Conservation (phyloP, 495 filamentous ascomycete species). For the Penicillium egyptiacum region DNA sequence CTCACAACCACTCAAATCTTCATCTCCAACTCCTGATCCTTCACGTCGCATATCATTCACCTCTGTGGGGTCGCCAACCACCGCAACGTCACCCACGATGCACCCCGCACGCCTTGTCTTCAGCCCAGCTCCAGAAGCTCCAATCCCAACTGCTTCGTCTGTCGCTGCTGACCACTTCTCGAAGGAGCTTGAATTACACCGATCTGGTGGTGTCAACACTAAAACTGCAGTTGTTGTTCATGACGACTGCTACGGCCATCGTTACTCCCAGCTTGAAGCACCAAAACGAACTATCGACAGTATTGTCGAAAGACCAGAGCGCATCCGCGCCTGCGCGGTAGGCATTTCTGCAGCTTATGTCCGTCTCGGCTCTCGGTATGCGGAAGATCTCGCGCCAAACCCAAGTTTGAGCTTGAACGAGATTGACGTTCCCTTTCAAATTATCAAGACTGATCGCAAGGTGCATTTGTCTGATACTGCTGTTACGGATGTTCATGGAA, state of each 20-base stretch:
- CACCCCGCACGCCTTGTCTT: conserved; percentile 27
- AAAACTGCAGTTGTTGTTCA: conserved; percentile 82
- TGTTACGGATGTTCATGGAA: conserved; percentile 81
- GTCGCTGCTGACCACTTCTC: conserved; percentile 70
- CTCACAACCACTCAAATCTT: conserved; percentile 27
- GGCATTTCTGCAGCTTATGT: conserved; percentile 89
- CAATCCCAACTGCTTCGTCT: conserved; percentile 58
- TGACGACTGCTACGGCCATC: conserved; percentile 91
- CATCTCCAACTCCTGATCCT: conserved; percentile 38
- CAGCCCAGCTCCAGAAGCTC: conserved; percentile 24
- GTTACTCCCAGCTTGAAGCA: conserved; percentile 77
- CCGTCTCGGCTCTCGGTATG: conserved; percentile 76
- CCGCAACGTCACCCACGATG: conserved; percentile 30
- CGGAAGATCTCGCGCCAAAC: conserved; percentile 66
- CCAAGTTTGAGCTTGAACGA: conserved; percentile 50
- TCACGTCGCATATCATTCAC: conserved; percentile 51
- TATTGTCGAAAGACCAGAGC: conserved; percentile 91
- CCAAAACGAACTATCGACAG: conserved; percentile 61
- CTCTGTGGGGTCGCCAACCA: conserved; percentile 39
- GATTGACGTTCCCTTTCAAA: conserved; percentile 67
- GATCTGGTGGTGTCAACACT: conserved; percentile 49
- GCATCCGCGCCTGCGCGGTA: conserved; percentile 78
- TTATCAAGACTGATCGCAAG: conserved; percentile 68
- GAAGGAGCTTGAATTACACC: conserved; percentile 65
- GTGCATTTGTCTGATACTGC: conserved; percentile 64